Conservation (phyloP, 495 filamentous ascomycete species). For the Penicillium tannophilum region DNA sequence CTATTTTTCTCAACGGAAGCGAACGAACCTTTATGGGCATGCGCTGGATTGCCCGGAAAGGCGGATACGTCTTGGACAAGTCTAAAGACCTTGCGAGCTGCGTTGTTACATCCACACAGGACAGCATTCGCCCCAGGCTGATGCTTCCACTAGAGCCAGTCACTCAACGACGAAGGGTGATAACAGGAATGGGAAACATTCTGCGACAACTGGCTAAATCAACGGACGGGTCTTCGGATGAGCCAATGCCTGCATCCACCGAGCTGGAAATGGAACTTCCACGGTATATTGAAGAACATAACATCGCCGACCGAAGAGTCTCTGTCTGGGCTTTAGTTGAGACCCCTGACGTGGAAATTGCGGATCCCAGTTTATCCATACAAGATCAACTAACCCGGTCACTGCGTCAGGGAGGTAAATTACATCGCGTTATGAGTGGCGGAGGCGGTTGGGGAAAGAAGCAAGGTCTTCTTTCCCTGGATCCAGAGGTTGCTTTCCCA, state of each 20-base stretch:
- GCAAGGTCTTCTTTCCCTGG: conserved; percentile 78
- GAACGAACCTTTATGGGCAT: conserved; percentile 61
- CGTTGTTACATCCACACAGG: conserved; percentile 21
- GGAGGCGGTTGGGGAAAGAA: conserved; percentile 92
- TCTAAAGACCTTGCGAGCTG: conserved; percentile 38
- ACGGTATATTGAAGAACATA: conserved; percentile 53
- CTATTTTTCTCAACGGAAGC: conserved; percentile 71
- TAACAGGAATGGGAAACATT: conserved; percentile 79
- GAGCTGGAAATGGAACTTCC: conserved; percentile 73
- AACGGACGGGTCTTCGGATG: conserved; percentile 39
- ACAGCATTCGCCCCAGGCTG: conserved; percentile 25
- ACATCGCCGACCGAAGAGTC: conserved; percentile 51
- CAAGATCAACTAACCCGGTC: conserved; percentile 27
- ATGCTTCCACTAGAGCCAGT: conserved; percentile 63
- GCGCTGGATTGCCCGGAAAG: conserved; percentile 49
- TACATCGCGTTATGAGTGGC: conserved; percentile 76
- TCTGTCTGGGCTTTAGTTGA: conserved; percentile 77
- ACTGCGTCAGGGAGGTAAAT: conserved; percentile 48
- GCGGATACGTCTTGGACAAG: conserved; percentile 23
- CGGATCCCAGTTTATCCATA: conserved; percentile 17
- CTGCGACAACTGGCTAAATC: conserved; percentile 63
- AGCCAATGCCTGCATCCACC: conserved; percentile 65
- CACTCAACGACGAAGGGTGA: conserved; percentile 63
- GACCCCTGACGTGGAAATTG: conserved; percentile 21
- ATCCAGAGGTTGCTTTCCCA: conserved; percentile 61